Conservation (phyloP, 2,329 filamentous ascomycete species). For the Juglanconis sp. region DNA sequence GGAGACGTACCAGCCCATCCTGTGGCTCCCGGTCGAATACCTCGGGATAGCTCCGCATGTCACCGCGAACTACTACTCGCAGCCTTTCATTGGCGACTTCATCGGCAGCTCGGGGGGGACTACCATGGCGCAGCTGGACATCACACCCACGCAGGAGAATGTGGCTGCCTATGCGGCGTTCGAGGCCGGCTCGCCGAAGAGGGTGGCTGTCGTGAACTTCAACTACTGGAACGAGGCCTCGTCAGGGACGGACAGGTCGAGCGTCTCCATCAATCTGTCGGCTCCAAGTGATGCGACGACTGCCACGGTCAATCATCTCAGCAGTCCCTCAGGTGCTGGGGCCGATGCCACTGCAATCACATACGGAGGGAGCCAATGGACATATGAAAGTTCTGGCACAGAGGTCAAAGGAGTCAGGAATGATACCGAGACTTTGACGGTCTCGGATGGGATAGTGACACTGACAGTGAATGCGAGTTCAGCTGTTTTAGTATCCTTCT, state of each 20-base stretch:
- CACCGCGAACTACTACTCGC: conserved; percentile 33
- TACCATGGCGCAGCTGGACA: conserved; percentile 23
- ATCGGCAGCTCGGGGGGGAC: conserved; percentile 29
- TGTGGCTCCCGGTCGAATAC: conserved; percentile 29
- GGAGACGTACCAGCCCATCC: conserved; percentile 25
- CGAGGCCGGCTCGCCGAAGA: conserved; percentile 24
- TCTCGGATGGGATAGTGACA: conserved; percentile 23
- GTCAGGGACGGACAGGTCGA: conserved; percentile 21
- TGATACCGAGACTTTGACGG: conserved; percentile 26
- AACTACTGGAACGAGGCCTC: conserved; percentile 33
- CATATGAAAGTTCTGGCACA: conserved; percentile 27
- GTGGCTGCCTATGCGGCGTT: conserved; percentile 28
- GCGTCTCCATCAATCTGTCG: conserved; percentile 20
- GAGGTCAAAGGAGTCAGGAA: conserved; percentile 30
- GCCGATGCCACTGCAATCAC: conserved; percentile 30
- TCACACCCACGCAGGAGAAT: conserved; percentile 17
- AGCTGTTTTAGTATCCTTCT: conserved; percentile 23
- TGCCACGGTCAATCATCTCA: conserved; percentile 27
- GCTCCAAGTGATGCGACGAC: conserved; percentile 19
- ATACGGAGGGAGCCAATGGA: conserved; percentile 35
- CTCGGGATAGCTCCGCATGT: conserved; percentile 29
- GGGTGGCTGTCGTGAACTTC: conserved; percentile 30
- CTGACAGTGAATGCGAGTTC: conserved; percentile 26
- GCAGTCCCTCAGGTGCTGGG: conserved; percentile 30
- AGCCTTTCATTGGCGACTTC: conserved; percentile 33